Percentiles rank a stretch among this genome's conserved stretches.
These are phyloP conservation scores for Tetrahymena borealis DNA, from an alignment of 73 alveolate genomes.

Conservation along the genomic window DNA sequence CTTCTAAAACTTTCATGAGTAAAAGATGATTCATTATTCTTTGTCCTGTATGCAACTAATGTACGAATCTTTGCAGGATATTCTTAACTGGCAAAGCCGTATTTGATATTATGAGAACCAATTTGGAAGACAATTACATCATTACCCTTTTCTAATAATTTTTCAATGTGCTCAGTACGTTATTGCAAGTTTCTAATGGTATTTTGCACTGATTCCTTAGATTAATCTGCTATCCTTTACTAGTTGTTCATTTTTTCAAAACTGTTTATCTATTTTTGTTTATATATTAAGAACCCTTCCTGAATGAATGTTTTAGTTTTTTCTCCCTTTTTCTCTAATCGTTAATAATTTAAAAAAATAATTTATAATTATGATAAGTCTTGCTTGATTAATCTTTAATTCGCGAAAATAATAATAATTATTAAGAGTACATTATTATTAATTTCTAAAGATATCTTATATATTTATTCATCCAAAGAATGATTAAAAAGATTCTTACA, in stretches of 20 bases:
- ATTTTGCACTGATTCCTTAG: slow-evolving; percentile 17
- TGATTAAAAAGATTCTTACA: background rate
- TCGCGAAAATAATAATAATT: no score
- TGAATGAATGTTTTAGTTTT: no score
- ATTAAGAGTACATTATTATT: no score
- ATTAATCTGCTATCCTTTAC: background rate
- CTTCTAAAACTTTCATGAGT: background rate
- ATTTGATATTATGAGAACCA: slow-evolving; percentile 39
- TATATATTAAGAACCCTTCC: no score
- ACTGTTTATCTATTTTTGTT: no score
- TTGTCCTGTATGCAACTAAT: slow-evolving; percentile 5
- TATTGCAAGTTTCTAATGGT: slow-evolving; percentile 27
- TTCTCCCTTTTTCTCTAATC: no score
- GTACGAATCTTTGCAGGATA: background rate
- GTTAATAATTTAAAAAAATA: no score
- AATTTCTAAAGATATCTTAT: no score
- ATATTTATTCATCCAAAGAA: background rate
- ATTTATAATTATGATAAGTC: no score
- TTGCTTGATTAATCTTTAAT: no score
- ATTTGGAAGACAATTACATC: slow-evolving; percentile 21
- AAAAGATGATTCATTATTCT: slow-evolving; percentile 26
- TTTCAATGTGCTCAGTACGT: slow-evolving; percentile 24
- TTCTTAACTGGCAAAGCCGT: slow-evolving; percentile 22
- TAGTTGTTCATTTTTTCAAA: background rate
- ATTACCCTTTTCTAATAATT: slow-evolving; percentile 23